Evolutionary conservation across 2,329 filamentous ascomycete species (phyloP).

Genomic region (Monosporascus sp.): DNA sequence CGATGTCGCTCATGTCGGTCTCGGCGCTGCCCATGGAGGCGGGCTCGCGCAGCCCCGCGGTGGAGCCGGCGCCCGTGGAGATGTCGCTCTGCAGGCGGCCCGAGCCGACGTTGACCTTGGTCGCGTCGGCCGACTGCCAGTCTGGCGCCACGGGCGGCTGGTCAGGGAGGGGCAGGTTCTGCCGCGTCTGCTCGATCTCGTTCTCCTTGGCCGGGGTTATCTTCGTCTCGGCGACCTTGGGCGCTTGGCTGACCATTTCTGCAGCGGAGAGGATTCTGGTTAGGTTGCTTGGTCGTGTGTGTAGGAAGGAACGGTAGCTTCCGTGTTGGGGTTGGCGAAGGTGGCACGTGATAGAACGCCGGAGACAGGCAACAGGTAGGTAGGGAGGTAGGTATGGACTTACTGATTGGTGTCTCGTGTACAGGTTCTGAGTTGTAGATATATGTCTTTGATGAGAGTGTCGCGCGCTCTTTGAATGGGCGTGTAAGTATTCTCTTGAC

Average conservation of each 20-base stretch:
- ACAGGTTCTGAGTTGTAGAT: too few relatives aligned
- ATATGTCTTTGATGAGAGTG: too few relatives aligned
- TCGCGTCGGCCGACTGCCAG: slow-evolving; percentile 67
- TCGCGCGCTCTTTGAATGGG: too few relatives aligned
- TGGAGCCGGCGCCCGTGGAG: slow-evolving; percentile 42
- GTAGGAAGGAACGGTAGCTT: background rate
- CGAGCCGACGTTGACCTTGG: slow-evolving; percentile 65
- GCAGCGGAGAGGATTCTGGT: too few relatives aligned
- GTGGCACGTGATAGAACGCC: too few relatives aligned
- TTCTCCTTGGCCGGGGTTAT: slow-evolving; percentile 53
- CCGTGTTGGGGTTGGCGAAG: too few relatives aligned
- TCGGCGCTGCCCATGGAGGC: slow-evolving; percentile 49
- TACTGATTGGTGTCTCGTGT: too few relatives aligned
- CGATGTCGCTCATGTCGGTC: slow-evolving; percentile 54
- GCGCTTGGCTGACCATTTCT: too few relatives aligned
- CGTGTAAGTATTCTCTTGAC: too few relatives aligned
- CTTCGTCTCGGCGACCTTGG: background rate
- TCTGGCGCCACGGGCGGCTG: slow-evolving; percentile 72
- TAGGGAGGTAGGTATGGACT: too few relatives aligned
- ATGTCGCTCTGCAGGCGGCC: slow-evolving; percentile 51
- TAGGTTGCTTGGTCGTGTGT: background rate
- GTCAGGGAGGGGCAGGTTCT: slow-evolving; percentile 75
- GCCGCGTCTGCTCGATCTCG: slow-evolving; percentile 61
- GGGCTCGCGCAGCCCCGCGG: slow-evolving; percentile 52
- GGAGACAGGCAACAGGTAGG: too few relatives aligned